These are phyloP conservation scores for Chlorophyllum brunneum DNA, from an alignment of 768 basidiomycete genomes.

Conservation along the genomic window DNA sequence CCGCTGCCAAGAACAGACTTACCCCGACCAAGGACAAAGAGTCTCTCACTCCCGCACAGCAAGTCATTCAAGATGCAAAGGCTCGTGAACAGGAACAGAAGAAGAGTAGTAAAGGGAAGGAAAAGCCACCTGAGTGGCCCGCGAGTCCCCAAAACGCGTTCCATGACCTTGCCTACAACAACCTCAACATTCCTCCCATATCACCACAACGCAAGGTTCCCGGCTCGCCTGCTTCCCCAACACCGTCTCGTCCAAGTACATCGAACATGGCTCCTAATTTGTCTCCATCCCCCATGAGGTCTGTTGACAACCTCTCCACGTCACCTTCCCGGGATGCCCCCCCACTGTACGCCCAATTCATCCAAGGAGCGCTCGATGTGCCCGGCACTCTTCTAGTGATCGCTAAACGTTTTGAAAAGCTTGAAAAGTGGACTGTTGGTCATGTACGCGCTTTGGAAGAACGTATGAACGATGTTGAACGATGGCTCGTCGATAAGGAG, in stretches of 20 bases:
- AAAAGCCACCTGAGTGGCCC: slow-evolving; percentile 50
- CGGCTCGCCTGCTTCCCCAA: slow-evolving; percentile 59
- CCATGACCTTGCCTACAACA: slow-evolving; percentile 54
- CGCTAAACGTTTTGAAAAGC: slow-evolving; percentile 80
- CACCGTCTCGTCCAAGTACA: slow-evolving; percentile 49
- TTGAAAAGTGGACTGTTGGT: slow-evolving; percentile 87
- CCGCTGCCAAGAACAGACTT: slow-evolving; percentile 66
- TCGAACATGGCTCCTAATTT: slow-evolving; percentile 52
- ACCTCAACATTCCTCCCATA: slow-evolving; percentile 45
- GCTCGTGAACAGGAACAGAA: slow-evolving; percentile 57
- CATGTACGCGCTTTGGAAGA: slow-evolving; percentile 89
- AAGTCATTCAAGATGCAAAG: slow-evolving; percentile 74
- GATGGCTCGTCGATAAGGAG: slow-evolving; percentile 85
- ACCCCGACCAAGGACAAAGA: slow-evolving; percentile 78
- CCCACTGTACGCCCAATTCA: slow-evolving; percentile 77
- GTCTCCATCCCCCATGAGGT: slow-evolving; percentile 62
- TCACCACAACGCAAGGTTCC: slow-evolving; percentile 43
- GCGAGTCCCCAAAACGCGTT: slow-evolving; percentile 47
- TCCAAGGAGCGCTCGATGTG: slow-evolving; percentile 71
- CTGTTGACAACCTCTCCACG: slow-evolving; percentile 34
- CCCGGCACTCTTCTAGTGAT: slow-evolving; percentile 70
- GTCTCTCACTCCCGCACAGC: slow-evolving; percentile 78
- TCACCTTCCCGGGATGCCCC: slow-evolving; percentile 58
- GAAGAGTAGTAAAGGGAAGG: slow-evolving; percentile 43
- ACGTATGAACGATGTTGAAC: slow-evolving; percentile 88